These are phyloP conservation scores for Ophiocordyceps unilateralis DNA, from an alignment of 2,329 filamentous ascomycete genomes.

Conservation along the genomic window DNA sequence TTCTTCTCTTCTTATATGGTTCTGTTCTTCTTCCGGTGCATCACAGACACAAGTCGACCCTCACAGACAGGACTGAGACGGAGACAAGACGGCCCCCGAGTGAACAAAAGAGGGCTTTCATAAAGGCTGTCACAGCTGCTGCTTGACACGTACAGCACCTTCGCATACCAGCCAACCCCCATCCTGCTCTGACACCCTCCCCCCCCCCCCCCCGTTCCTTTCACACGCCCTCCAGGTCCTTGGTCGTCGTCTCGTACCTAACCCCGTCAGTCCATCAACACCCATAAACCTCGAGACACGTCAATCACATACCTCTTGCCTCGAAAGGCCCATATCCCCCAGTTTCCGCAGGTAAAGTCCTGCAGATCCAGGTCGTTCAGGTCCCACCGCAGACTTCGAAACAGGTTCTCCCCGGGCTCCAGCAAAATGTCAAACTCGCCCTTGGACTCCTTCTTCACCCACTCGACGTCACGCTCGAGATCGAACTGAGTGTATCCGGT, in stretches of 20 bases:
- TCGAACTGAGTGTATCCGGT: conserved; percentile 95
- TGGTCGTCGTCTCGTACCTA: conserved; percentile 47
- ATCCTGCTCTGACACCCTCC: conserved; percentile 16
- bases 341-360: conserved; percentile 89
- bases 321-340: conserved; percentile 92
- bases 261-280: conserved; percentile 14
- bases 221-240: conserved; percentile 21
- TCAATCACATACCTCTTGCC: conserved; percentile 62
- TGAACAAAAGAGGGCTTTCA: no score
- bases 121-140: no score
- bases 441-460: conserved; percentile 68
- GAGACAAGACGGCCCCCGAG: no score
- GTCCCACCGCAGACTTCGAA: conserved; percentile 91
- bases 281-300: background rate
- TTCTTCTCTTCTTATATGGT: no score
- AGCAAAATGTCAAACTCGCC: conserved; percentile 88
- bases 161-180: no score
- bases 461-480: conserved; percentile 82
- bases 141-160: no score
- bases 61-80: no score
- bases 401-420: conserved; percentile 83
- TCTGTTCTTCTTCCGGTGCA: no score
- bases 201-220: conserved; percentile 1
- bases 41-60: no score
- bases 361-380: conserved; percentile 89